phyloP scores from a whole-genome alignment of 306 rosid genomes.

The Malus orientalis region DNA sequence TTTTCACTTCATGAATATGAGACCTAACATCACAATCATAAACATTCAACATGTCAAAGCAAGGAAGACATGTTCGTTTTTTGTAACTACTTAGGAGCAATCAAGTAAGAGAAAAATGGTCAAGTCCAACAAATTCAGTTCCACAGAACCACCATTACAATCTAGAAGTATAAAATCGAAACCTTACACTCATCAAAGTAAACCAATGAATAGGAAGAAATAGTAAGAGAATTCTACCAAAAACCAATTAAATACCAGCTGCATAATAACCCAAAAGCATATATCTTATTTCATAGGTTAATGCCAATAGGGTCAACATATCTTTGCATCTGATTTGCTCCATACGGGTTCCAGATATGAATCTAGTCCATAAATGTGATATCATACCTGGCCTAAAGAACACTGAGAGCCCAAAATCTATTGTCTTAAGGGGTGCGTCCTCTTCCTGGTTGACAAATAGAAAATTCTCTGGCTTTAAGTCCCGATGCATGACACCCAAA shows the following conservation, averaged over 20 bases:
- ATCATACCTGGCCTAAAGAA: constrained; percentile 82
- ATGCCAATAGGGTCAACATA: not conserved
- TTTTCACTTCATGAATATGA: not conserved
- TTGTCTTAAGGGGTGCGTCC: constrained; percentile 71
- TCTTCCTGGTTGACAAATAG: constrained; percentile 62
- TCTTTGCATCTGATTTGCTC: not conserved
- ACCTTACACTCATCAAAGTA: not conserved
- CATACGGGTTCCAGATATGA: not conserved
- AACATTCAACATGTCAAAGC: not conserved
- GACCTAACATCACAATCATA: not conserved
- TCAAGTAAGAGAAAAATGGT: not conserved
- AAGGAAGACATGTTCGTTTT: not conserved
- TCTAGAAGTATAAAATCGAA: not conserved
- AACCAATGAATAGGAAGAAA: not conserved
- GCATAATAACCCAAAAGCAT: not conserved
- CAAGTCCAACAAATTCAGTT: not conserved
- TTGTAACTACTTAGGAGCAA: not conserved
- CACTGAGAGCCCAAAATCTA: constrained; percentile 88
- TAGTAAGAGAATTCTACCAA: not conserved
- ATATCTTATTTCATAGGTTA: not conserved
- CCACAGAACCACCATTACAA: not conserved
- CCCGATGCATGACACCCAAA: constrained; percentile 93
- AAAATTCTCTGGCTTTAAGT: constrained; percentile 90
- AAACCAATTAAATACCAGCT: not conserved
- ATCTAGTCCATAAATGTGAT: not conserved